These are phyloP conservation scores for Penicillium canariense DNA, from an alignment of 495 filamentous ascomycete genomes.

Conservation along the genomic window DNA sequence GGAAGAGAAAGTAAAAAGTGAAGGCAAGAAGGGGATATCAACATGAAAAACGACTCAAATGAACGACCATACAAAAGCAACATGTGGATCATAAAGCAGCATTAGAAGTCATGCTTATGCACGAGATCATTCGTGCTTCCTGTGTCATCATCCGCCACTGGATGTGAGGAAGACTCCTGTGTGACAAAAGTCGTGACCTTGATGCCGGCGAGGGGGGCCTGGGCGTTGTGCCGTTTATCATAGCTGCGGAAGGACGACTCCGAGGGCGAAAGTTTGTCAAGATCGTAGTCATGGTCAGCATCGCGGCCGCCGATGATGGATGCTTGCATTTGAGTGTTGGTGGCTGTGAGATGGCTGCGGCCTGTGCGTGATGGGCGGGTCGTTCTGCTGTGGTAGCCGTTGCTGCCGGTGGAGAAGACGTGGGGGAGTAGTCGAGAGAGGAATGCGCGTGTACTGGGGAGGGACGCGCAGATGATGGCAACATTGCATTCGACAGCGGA, in stretches of 20 bases:
- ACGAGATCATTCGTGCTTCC: conserved; percentile 31
- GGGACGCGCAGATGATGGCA: conserved; percentile 56
- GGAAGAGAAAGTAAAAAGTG: too few relatives aligned
- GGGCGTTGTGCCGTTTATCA: conserved; percentile 3
- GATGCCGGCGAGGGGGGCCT: conserved; percentile 17
- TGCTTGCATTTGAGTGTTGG: conserved; percentile 24
- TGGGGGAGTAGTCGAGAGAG: conserved; percentile 39
- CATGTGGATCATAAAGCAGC: conserved; percentile 4
- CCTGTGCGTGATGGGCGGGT: conserved; percentile 18
- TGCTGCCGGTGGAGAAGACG: conserved; percentile 33
- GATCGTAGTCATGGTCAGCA: conserved; percentile 16
- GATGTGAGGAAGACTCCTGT: conserved; percentile 22
- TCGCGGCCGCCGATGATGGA: conserved; percentile 23
- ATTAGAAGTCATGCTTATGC: conserved; percentile 21
- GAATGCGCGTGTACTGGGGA: conserved; percentile 54
- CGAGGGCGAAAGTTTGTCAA: conserved; percentile 19
- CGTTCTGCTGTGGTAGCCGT: conserved; percentile 27
- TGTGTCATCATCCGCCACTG: conserved; percentile 15
- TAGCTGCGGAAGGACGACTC: conserved; percentile 5
- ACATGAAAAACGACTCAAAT: neutral
- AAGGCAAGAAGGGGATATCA: conserved; percentile 1
- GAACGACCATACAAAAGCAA: neutral
- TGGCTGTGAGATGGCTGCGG: conserved; percentile 19
- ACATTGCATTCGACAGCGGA: conserved; percentile 56
- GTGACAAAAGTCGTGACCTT: conserved; percentile 36